Evolutionary conservation across 169 alveolate genomes (phyloP).

Genomic region (Plasmodium falciparum): DNA sequence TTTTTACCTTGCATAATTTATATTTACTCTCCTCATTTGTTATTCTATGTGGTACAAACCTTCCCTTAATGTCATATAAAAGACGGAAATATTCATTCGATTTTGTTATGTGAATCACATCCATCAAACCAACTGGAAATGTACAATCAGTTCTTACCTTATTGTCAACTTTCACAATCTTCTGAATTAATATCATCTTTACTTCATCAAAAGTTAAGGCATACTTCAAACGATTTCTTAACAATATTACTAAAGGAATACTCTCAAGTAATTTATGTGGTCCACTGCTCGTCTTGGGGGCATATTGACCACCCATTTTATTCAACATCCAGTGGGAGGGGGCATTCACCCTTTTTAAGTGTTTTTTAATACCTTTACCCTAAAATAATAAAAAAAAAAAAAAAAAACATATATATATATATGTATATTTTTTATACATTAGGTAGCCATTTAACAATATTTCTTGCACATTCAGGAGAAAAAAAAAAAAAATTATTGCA

Average conservation of each 20-base stretch:
- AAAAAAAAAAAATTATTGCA: constrained; percentile 1
- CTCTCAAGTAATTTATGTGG: constrained; percentile 99
- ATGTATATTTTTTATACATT: background rate
- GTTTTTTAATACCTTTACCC: constrained; percentile 99
- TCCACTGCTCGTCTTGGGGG: constrained; percentile 93
- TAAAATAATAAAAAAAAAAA: constrained; percentile 25
- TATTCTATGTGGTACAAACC: constrained; percentile 96
- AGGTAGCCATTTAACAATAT: too few relatives aligned
- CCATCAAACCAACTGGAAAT: constrained; percentile 99
- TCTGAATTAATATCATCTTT: constrained; percentile 96
- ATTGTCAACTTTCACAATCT: constrained; percentile 96
- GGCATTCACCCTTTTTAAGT: constrained; percentile 98
- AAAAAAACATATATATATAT: background rate
- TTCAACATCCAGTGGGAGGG: constrained; percentile 99
- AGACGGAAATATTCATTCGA: constrained; percentile 96
- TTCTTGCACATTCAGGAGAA: background rate
- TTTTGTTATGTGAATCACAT: constrained; percentile 94
- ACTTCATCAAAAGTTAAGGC: constrained; percentile 96
- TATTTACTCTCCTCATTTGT: constrained; percentile 95
- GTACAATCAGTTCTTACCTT: constrained; percentile 97
- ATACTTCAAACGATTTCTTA: constrained; percentile 96
- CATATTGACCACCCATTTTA: constrained; percentile 97
- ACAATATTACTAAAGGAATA: constrained; percentile 95
- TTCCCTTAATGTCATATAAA: constrained; percentile 98
- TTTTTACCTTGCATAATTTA: constrained; percentile 96